These are phyloP conservation scores for Clarireedia hainanense DNA, from an alignment of 2,329 filamentous ascomycete species.

Conservation along the genomic window DNA sequence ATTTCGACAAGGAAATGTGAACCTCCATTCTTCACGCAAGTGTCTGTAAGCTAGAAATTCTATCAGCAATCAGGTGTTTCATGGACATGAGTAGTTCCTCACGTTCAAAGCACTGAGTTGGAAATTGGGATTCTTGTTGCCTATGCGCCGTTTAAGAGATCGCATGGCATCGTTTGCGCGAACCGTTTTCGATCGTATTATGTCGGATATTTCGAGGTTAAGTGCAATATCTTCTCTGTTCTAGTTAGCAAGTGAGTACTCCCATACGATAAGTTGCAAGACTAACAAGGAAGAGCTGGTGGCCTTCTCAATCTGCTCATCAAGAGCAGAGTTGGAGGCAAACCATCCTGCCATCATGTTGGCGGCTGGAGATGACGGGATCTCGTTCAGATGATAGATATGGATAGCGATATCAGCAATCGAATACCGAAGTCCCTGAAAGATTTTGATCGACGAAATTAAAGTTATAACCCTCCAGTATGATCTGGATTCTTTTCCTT, in stretches of 20 bases:
- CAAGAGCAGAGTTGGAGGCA: slow-evolving; percentile 82
- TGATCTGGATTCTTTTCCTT: too few relatives aligned
- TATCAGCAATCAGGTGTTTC: slow-evolving; percentile 24
- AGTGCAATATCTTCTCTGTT: slow-evolving; percentile 87
- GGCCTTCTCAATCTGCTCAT: slow-evolving; percentile 94
- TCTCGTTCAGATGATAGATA: neutral
- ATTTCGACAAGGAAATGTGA: slow-evolving; percentile 92
- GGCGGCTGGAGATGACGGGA: neutral
- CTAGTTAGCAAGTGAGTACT: slow-evolving; percentile 18
- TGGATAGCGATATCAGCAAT: neutral
- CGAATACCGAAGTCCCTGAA: neutral
- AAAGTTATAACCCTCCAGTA: too few relatives aligned
- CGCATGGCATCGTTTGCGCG: slow-evolving; percentile 98
- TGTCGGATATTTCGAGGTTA: slow-evolving; percentile 95
- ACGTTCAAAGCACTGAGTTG: slow-evolving; percentile 93
- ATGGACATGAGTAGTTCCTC: slow-evolving; percentile 17
- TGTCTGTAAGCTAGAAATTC: slow-evolving; percentile 73
- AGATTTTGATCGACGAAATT: too few relatives aligned
- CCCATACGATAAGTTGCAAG: slow-evolving; percentile 10
- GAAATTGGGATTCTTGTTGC: slow-evolving; percentile 95
- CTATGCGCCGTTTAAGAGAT: slow-evolving; percentile 86
- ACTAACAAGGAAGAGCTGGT: slow-evolving; percentile 80
- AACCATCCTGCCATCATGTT: slow-evolving; percentile 94
- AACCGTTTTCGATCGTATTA: slow-evolving; percentile 95
- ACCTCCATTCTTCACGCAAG: slow-evolving; percentile 97